Base-by-base conservation (phyloP, 164 flowering plant genomes). In the Pachysandra terminalis region DNA sequence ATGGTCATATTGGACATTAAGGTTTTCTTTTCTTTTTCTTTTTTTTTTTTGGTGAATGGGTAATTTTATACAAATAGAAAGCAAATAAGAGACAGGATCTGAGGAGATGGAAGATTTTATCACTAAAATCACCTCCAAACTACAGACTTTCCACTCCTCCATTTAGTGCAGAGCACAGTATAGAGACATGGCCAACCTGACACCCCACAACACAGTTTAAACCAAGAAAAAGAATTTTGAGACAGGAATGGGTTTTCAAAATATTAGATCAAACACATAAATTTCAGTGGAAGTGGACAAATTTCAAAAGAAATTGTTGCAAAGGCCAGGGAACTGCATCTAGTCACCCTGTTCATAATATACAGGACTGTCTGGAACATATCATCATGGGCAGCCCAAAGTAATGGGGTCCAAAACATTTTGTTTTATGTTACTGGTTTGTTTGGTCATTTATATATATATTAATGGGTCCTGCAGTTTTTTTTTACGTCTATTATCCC, bases 121-220 rank as follows among this genome's bases (percentile, higher is more conserved):
- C 62, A 57, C 73, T 59, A 63, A 57, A 75, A 72, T 70, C n/a
- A n/a, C n/a, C n/a, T n/a, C n/a, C n/a, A n/a, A n/a, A n/a, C n/a
- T n/a, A n/a, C n/a, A n/a, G n/a, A n/a, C n/a, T n/a, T 76, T 56
- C 71, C 75, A 63, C 75, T 56, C 53, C 72, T 56, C 63, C 75
- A 78, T 74, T 64, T 66, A 73, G 10, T 64, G 52, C 26, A 68
- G 54, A 67, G 53, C 66, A 63, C 54, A 74, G 67, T 59, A 68
- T 74, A 75, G 70, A 75, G 70, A 80, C 56, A 76, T 84, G 87
- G 83, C 83, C 75, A 78, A 73, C 58, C 83, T 81, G 85, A 80
- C 85, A 84, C 73, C 75, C 81, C 83, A 74, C 76, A 74, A 75
- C 78, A 65, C 70, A 54, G 58, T 35, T 61, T 37, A 28, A 32